Conservation (phyloP, 805 yeast genomes). For the Lipomyces sp. region DNA sequence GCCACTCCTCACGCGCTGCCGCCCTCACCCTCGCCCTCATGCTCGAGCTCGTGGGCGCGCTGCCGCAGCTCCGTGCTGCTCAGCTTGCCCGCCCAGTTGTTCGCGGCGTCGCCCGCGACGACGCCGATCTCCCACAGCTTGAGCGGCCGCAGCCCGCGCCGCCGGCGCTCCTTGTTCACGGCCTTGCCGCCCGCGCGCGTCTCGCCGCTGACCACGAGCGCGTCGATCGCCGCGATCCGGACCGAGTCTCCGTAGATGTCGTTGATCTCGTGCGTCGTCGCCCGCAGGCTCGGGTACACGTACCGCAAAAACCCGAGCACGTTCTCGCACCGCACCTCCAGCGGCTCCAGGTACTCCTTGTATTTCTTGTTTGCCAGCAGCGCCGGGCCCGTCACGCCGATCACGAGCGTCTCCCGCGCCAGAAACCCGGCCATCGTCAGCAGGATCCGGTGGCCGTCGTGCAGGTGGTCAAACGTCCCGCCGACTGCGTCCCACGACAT, state of each 20-base stretch:
- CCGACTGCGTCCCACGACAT: conserved; percentile 56
- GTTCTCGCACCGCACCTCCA: conserved; percentile 46
- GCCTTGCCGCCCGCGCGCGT: conserved; percentile 69
- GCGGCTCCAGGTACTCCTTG: conserved; percentile 60
- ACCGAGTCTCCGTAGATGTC: conserved; percentile 97
- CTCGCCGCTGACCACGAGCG: conserved; percentile 77
- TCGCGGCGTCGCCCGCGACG: conserved; percentile 14
- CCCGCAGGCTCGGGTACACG: conserved; percentile 46
- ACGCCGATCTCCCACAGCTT: conserved; percentile 47
- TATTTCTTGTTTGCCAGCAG: conserved; percentile 72
- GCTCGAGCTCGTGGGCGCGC: too few species aligned
- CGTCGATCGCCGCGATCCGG: conserved; percentile 64
- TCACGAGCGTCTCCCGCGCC: conserved; percentile 53
- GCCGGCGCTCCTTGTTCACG: conserved; percentile 63
- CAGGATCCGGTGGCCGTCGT: conserved; percentile 89
- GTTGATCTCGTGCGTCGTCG: conserved; percentile 60
- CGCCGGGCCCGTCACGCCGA: conserved; percentile 80
- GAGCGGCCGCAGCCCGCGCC: conserved; percentile 53
- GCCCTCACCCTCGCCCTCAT: too few species aligned
- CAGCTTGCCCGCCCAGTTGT: conserved; percentile 18
- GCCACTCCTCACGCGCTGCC: too few species aligned
- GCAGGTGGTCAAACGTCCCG: conserved; percentile 96
- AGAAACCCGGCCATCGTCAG: conserved; percentile 68
- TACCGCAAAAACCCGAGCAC: conserved; percentile 51
- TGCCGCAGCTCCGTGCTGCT: conserved; percentile 25